Evolutionary conservation across 306 rosid species (phyloP), one percentile per base, ranked within the genome.

Genomic region (Castanea sativa): DNA sequence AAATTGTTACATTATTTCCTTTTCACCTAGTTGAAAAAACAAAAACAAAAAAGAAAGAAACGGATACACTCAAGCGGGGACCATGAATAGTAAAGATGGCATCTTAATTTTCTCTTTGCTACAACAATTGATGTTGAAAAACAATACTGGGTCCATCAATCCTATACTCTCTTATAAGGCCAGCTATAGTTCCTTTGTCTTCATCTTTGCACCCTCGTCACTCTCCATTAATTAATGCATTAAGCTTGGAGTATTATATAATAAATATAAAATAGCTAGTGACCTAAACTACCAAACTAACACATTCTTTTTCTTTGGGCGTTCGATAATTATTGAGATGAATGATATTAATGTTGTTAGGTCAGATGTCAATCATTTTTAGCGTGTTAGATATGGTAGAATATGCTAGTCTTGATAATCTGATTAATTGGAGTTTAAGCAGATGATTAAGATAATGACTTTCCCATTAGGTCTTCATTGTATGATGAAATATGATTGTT

Each of bases 261-360:
- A 75, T 79, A 73, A 59, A 77, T 79, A 77, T 81, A 55, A 1
- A 14, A 61, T 79, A 68, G 23, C 23, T 23, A 23, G 76, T 51
- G 73, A 76, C 89, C 90, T 84, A 81, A 82, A 51, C 91, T 83
- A 80, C 81, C 89, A 59, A 76, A 84, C 86, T 63, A 61, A 85
- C 53, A 71, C 15, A 12, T 12, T 49, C 16, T 49, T 49, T 12
- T 10, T 5, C 53, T 11, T 12, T 12, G 16, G 53, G 53, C 12
- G 53, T 49, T 12, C 45, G 79, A 76, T 83, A 75, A 56, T 73
- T 73, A 29, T 73, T 13, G 16, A 57, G 81, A 74, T 52, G 41
- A 60, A 29, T 30, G 74, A 49, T 73, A 69, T 23, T 75, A 72
- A 78, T 61, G 38, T 64, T 52, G 77, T 78, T 72, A 69, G 87